phyloP scores from a whole-genome alignment of 192 early-diverging fungal species.

The Piromyces sp. region DNA sequence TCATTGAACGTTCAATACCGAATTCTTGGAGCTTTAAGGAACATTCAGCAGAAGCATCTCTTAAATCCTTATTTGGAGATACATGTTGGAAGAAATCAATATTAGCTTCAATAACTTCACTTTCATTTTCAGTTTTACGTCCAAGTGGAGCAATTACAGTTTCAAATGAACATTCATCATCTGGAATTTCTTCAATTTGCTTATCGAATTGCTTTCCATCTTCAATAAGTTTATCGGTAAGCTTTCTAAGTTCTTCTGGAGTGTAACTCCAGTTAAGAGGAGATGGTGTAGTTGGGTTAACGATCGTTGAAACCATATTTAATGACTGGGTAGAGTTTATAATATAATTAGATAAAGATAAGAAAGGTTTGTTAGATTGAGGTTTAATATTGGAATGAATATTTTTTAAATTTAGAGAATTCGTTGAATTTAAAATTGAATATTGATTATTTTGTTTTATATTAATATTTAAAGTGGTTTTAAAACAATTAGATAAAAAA shows the following conservation, averaged over 20 bases:
- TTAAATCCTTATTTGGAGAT: constrained; percentile 10
- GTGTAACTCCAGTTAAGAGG: neutral
- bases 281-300: neutral
- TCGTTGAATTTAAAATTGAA: neutral
- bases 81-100: constrained; percentile 14
- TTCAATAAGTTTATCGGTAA: neutral
- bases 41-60: constrained; percentile 15
- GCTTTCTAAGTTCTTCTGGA: neutral
- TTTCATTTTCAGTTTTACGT: neutral
- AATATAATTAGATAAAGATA: neutral
- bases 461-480: neutral
- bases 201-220: neutral
- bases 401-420: neutral
- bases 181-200: neutral
- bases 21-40: constrained; percentile 12
- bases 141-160: neutral
- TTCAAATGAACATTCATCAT: neutral
- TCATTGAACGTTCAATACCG: constrained; percentile 17
- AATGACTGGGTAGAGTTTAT: neutral
- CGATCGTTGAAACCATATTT: neutral
- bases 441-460: neutral
- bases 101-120: neutral
- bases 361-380: neutral
- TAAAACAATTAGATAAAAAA: neutral
- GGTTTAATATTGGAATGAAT: neutral